These are phyloP conservation scores for Elaeis oleifera DNA, from an alignment of 202 grass and related monocot genomes.

Conservation along the genomic window DNA sequence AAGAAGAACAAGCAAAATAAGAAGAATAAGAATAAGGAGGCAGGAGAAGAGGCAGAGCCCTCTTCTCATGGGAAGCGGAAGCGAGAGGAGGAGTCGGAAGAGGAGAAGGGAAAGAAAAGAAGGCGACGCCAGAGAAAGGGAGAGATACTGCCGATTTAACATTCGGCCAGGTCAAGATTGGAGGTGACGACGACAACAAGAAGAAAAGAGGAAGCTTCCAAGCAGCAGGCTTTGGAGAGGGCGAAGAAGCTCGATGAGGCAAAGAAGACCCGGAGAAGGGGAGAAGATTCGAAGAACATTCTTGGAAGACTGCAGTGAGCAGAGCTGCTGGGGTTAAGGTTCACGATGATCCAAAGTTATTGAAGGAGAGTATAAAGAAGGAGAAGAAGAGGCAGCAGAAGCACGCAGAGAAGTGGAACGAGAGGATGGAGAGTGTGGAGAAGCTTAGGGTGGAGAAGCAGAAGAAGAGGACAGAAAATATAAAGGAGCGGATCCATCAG, in stretches of 20 bases:
- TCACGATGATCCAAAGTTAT: constrained; percentile 73
- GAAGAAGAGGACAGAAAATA: constrained; percentile 49
- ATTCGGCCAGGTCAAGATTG: constrained; percentile 55
- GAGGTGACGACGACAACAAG: constrained; percentile 46
- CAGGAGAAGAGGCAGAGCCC: constrained; percentile 19
- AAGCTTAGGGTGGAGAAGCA: constrained; percentile 50
- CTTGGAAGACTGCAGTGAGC: constrained; percentile 59
- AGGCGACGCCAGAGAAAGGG: constrained; percentile 21
- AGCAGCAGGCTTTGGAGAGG: constrained; percentile 57
- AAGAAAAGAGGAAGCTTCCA: constrained; percentile 73
- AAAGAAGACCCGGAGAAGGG: constrained; percentile 63
- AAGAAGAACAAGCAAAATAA: constrained; percentile 17
- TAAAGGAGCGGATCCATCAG: constrained; percentile 58
- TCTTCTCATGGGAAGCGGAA: constrained; percentile 29
- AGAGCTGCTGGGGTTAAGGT: constrained; percentile 77
- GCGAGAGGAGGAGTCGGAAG: constrained; percentile 30
- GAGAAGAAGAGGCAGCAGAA: constrained; percentile 66
- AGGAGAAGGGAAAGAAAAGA: constrained; percentile 40
- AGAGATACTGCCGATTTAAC: constrained; percentile 33
- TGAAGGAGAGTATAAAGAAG: constrained; percentile 78
- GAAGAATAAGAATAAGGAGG: constrained; percentile 22
- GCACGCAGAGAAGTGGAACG: constrained; percentile 54
- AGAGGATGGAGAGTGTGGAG: constrained; percentile 39
- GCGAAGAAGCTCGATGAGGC: constrained; percentile 53
- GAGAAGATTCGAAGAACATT: constrained; percentile 24